Evolutionary conservation across 2,329 filamentous ascomycete species (phyloP), one percentile per base, ranked within the genome.

Genomic region (Paecilomyces variotii): DNA sequence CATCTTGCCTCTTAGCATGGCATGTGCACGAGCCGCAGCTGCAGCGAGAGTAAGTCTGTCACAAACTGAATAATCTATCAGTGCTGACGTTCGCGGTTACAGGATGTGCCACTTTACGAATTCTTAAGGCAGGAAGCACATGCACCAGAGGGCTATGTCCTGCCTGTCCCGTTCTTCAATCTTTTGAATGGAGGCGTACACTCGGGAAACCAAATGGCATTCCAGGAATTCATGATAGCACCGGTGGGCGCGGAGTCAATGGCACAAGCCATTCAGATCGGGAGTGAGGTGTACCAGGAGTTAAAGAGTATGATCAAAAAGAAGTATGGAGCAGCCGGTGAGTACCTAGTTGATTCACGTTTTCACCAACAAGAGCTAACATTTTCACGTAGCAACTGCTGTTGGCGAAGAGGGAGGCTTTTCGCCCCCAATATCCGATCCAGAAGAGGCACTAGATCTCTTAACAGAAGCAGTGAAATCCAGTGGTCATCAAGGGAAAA

Each of bases 1-100:
- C 63, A 84, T 84, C 64, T 78, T 85, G 56, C 82, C 81, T 73
- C 80, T 84, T 63, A 82, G 78, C 70, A 83, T 84, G 79, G 82
- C 82, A 55, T 78, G 83, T 59, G 81, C 82, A 60, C 81, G 83
- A 72, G 82, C 82, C 60, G 81, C 79, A 10, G 81, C 81, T 59
- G 81, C 80, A 56, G 78, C 79, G 72, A 79, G 80, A 74, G 72
- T 75, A 60, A 11, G 61, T 24, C 11, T n/a, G 6, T 49, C 11
- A 32, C 10, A 14, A 54, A 30, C 25, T 30, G 11, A 30, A 28
- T 45, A 6, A 10, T 3, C 6, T 14, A 19, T 2, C 11, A 52
- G 45, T 11, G 26, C 25, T 54, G 24, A 54, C 35, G 10, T 11
- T 27, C 3, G 12, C 27, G 30, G 7, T 35, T 28, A 65, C 49